Base-by-base conservation (phyloP, 306 rosid genomes). In the Begonia masoniana region DNA sequence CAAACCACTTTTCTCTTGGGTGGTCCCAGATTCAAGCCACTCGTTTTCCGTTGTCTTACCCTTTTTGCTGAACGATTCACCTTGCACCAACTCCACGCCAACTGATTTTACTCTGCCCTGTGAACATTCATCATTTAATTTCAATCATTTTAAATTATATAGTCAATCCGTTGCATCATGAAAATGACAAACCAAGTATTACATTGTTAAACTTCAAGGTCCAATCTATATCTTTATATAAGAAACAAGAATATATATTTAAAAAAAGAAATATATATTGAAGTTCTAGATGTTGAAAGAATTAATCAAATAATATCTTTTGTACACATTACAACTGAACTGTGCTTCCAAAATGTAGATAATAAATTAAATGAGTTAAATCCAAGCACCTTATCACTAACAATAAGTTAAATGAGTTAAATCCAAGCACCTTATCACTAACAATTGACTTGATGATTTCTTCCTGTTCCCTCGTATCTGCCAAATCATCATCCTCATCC, bases 381-480 rank as follows among this genome's bases (percentile, higher is more conserved):
- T 31, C 39, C 39, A 31, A 31, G 39, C 39, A 31, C 39, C 39
- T 31, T 66, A 43, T 50, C 57, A 65, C 41, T 23, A 55, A 15
- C 50, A 50, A 43, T 50, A n/a, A n/a, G n/a, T n/a, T n/a, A n/a
- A n/a, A n/a, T n/a, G n/a, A n/a, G n/a, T n/a, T n/a, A n/a, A n/a
- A n/a, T n/a, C n/a, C n/a, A n/a, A n/a, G n/a, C 36, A 26, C 36
- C 36, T 26, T 66, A 43, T 50, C 57, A 65, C 41, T 23, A 55
- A 15, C 50, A 50, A 43, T 50, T 12, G 69, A 61, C 57, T 72
- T 72, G 10, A 64, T 64, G 62, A 56, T 77, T 66, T 74, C 87
- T 60, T 81, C 85, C 41, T 78, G 89, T 49, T 87, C 99, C 66
- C 66, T 76, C 66, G 68, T 68, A 71, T 92, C 97, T 36, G 71